Evolutionary conservation across 768 basidiomycete species (phyloP).

Genomic region (Suillus sp.): DNA sequence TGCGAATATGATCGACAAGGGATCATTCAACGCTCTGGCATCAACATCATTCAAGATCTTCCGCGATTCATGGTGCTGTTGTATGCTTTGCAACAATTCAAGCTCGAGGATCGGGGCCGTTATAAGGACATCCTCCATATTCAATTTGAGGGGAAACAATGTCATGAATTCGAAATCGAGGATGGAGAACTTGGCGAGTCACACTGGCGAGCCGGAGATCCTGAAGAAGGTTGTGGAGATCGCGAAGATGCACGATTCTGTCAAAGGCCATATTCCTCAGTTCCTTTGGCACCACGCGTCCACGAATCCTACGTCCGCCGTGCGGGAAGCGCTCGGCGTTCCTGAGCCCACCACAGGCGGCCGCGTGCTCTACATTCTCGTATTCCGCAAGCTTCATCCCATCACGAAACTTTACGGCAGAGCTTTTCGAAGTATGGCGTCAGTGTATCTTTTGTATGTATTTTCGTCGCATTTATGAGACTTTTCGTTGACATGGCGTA

Average conservation of each 20-base stretch:
- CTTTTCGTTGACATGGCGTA: no score
- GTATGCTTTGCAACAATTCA: neutral
- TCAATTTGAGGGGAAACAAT: neutral
- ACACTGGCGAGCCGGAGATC: neutral
- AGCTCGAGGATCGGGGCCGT: neutral
- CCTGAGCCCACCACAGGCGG: no score
- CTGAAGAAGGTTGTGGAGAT: neutral
- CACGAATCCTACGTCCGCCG: neutral
- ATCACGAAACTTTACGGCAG: no score
- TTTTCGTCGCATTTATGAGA: no score
- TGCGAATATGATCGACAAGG: conserved; percentile 3
- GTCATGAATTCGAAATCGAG: neutral
- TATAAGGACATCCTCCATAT: neutral
- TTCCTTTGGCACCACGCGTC: neutral
- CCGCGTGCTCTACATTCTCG: no score
- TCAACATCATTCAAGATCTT: neutral
- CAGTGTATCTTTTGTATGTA: no score
- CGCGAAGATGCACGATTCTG: neutral
- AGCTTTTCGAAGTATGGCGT: no score
- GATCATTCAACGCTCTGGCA: neutral
- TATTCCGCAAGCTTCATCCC: no score
- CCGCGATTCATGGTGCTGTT: neutral
- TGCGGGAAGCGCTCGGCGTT: neutral
- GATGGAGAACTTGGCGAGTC: neutral
- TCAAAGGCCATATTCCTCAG: neutral